Percentiles rank a stretch among this genome's conserved stretches.
Evolutionary conservation across 371 early-diverging fungal species (phyloP).

Genomic region (Mucor lusitanicus): DNA sequence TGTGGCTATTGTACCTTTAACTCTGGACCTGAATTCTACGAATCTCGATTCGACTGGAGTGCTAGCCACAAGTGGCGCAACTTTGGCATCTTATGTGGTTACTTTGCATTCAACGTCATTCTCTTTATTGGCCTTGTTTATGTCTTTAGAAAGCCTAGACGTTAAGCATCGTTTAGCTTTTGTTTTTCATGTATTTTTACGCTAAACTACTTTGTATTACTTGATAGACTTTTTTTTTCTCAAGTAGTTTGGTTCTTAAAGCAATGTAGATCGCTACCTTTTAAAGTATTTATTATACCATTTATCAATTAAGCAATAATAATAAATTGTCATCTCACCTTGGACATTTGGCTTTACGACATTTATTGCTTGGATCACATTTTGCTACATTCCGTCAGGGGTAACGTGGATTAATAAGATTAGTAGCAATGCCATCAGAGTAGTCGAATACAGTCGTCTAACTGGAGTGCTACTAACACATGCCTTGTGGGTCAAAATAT

Average conservation of each 20-base stretch:
- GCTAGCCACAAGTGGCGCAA: conserved; percentile 74
- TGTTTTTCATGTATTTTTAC: conserved; percentile 5
- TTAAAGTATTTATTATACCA: conserved; percentile 4
- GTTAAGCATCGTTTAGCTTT: conserved; percentile 23
- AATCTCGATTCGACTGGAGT: conserved; percentile 54
- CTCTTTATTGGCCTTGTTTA: conserved; percentile 51
- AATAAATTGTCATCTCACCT: neutral
- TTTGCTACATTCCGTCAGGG: no score
- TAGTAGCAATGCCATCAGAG: no score
- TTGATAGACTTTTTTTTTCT: neutral
- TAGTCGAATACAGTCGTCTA: no score
- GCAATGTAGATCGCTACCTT: conserved; percentile 2
- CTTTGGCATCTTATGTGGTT: conserved; percentile 65
- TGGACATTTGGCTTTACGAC: no score
- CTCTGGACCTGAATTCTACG: conserved; percentile 62
- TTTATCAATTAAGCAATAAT: neutral
- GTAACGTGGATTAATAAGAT: no score
- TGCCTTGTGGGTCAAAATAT: no score
- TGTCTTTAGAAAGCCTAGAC: conserved; percentile 40
- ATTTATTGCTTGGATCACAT: no score
- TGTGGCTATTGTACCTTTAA: conserved; percentile 72
- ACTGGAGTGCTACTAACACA: no score
- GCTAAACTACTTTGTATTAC: neutral
- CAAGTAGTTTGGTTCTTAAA: neutral
- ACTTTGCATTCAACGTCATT: conserved; percentile 54